These are phyloP conservation scores for Thelonectria rubi DNA, from an alignment of 2,329 filamentous ascomycete species.

Conservation along the genomic window DNA sequence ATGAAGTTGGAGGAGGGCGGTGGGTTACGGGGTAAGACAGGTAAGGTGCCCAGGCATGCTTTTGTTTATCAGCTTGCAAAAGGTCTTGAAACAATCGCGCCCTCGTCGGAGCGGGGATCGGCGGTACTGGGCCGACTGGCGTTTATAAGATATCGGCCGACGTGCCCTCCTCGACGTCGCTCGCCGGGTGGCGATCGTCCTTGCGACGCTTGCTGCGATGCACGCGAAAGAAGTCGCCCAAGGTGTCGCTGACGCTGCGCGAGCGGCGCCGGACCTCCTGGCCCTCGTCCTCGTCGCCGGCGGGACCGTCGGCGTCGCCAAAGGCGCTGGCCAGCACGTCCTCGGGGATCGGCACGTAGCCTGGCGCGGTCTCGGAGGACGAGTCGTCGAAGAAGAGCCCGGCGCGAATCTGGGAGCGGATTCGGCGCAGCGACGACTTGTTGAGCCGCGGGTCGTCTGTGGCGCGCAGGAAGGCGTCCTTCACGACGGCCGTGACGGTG, in stretches of 20 bases:
- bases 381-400: slow-evolving; percentile 63
- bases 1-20: slow-evolving; percentile 2
- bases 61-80: slow-evolving; percentile 8
- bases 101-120: slow-evolving; percentile 13
- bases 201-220: slow-evolving; percentile 47
- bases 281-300: slow-evolving; percentile 27
- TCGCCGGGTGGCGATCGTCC: slow-evolving; percentile 32
- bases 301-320: slow-evolving; percentile 30
- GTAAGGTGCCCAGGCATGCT: slow-evolving; percentile 11
- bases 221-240: slow-evolving; percentile 52
- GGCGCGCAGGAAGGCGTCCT: slow-evolving; percentile 62
- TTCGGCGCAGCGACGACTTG: slow-evolving; percentile 56
- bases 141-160: background rate
- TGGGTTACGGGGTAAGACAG: background rate
- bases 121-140: background rate
- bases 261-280: slow-evolving; percentile 43
- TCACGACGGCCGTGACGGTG: slow-evolving; percentile 66
- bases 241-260: slow-evolving; percentile 54
- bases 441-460: slow-evolving; percentile 52
- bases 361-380: slow-evolving; percentile 39
- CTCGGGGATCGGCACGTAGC: slow-evolving; percentile 28
- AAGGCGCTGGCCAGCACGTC: slow-evolving; percentile 36
- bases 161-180: slow-evolving; percentile 36
- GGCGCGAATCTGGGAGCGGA: slow-evolving; percentile 60
- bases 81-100: slow-evolving; percentile 12